phyloP scores from a whole-genome alignment of 2,329 filamentous ascomycete species.

The Blastomyces parvus region DNA sequence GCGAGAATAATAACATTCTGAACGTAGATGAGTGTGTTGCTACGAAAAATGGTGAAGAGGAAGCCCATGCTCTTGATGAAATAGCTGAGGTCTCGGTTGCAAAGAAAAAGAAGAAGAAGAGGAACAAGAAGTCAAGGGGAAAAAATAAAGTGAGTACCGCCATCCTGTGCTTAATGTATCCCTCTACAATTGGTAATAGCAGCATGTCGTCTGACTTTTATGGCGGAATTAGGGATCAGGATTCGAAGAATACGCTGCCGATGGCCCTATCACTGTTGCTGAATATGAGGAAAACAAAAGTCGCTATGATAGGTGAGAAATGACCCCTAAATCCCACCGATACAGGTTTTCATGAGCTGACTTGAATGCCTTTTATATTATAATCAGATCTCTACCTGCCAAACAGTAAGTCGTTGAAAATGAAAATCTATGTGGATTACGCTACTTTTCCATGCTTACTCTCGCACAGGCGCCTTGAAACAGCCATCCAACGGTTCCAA shows the following conservation, averaged over 20 bases:
- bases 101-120: slow-evolving; percentile 28
- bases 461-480: slow-evolving; percentile 62
- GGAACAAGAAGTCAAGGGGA: slow-evolving; percentile 31
- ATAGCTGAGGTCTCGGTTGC: not conserved
- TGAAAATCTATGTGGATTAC: not conserved
- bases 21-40: slow-evolving; percentile 2
- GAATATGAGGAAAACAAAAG: slow-evolving; percentile 58
- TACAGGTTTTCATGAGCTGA: not conserved
- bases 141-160: slow-evolving; percentile 10
- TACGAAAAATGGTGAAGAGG: not conserved
- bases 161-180: not conserved
- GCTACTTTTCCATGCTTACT: not conserved
- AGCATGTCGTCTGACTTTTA: not conserved
- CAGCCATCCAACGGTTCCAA: slow-evolving; percentile 73
- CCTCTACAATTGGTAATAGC: not conserved
- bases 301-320: slow-evolving; percentile 57
- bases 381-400: slow-evolving; percentile 43
- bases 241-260: slow-evolving; percentile 73
- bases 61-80: not conserved
- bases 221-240: slow-evolving; percentile 45
- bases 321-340: not conserved
- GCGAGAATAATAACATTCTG: no score
- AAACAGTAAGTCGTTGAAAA: slow-evolving; percentile 42
- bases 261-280: slow-evolving; percentile 63
- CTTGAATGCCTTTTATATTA: not conserved